These are phyloP conservation scores for Ambrosia hybrid DNA, from an alignment of 140 eudicot genomes.

Conservation along the genomic window DNA sequence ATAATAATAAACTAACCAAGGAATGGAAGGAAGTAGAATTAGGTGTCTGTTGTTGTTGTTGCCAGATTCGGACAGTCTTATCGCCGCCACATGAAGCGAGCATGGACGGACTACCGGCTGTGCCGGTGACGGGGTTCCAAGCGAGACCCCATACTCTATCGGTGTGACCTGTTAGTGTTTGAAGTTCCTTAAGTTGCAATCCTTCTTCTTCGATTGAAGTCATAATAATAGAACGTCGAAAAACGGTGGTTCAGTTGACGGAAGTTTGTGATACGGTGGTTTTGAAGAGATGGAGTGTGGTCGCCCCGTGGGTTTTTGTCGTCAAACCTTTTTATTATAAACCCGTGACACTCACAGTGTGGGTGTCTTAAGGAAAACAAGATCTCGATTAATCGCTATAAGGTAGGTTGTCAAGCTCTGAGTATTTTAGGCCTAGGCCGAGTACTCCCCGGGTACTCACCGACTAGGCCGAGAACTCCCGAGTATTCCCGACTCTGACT, in stretches of 20 bases:
- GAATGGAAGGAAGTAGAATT: slow-evolving; percentile 55
- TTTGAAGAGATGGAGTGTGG: background rate
- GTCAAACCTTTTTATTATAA: background rate
- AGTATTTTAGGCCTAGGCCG: too few relatives aligned
- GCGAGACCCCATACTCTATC: slow-evolving; percentile 94
- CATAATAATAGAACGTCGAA: slow-evolving; percentile 23
- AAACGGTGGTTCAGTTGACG: background rate
- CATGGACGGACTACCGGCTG: slow-evolving; percentile 55
- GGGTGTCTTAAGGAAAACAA: too few relatives aligned
- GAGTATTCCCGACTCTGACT: too few relatives aligned
- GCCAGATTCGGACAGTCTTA: slow-evolving; percentile 85
- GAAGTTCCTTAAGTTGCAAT: slow-evolving; percentile 54
- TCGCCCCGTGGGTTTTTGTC: background rate
- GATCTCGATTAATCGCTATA: too few relatives aligned
- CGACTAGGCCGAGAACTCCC: too few relatives aligned
- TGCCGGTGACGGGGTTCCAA: slow-evolving; percentile 81
- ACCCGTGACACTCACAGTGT: background rate
- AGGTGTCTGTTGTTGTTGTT: slow-evolving; percentile 44
- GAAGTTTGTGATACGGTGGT: background rate
- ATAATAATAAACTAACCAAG: slow-evolving; percentile 42
- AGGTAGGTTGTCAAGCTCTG: too few relatives aligned
- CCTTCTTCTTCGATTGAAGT: slow-evolving; percentile 41
- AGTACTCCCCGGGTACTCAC: too few relatives aligned
- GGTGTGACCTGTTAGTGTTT: slow-evolving; percentile 79
- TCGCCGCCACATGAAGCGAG: slow-evolving; percentile 95